Evolutionary conservation across 306 rosid species (phyloP).

Genomic region (Bauhinia variegata): DNA sequence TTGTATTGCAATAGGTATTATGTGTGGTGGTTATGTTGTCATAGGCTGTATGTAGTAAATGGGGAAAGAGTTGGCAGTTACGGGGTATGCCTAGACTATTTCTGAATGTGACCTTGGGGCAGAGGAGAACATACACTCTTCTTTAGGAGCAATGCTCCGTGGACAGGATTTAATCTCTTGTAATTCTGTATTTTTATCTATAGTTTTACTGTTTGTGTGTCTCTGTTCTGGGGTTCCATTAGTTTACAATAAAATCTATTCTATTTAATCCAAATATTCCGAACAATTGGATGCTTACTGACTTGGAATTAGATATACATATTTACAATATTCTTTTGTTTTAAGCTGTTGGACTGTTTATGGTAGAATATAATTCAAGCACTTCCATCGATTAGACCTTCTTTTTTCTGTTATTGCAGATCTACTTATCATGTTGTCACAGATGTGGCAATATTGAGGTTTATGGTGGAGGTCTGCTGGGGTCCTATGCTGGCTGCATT

Average conservation of each 20-base stretch:
- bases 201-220: too few species aligned
- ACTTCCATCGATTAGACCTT: constrained; percentile 24
- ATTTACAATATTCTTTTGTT: constrained; percentile 25
- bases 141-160: too few species aligned
- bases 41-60: too few species aligned
- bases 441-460: constrained; percentile 92
- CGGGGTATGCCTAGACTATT: too few species aligned
- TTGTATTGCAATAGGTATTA: too few species aligned
- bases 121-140: too few species aligned
- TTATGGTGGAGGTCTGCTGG: constrained; percentile 99
- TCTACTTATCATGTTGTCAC: constrained; percentile 87
- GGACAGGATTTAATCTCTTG: too few species aligned
- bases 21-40: too few species aligned
- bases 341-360: constrained; percentile 18
- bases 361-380: constrained; percentile 14
- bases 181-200: too few species aligned
- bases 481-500: constrained; percentile 99
- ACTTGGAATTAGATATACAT: constrained; percentile 22
- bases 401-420: constrained; percentile 57
- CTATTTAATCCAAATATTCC: neutral
- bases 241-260: neutral
- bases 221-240: too few species aligned
- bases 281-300: neutral
- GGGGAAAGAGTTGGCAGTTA: too few species aligned
- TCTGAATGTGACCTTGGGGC: too few species aligned